These are phyloP conservation scores for Talaromyces sp. DNA, from an alignment of 2,329 filamentous ascomycete genomes.

Conservation along the genomic window DNA sequence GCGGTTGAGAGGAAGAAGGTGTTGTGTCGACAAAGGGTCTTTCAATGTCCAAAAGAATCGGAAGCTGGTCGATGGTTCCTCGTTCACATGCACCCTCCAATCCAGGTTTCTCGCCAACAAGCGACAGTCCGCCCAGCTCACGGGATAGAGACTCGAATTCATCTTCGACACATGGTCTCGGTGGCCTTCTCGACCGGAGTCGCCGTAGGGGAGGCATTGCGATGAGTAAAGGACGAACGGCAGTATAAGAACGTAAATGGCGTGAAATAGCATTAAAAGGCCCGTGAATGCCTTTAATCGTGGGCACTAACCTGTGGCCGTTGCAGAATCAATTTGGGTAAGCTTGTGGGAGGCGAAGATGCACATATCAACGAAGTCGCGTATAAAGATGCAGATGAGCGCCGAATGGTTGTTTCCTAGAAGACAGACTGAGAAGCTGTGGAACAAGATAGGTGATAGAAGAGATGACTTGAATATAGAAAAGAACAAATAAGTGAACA, in stretches of 20 bases:
- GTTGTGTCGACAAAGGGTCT: conserved; percentile 13
- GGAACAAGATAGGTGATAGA: background rate
- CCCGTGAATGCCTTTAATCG: background rate
- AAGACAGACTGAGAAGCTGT: background rate
- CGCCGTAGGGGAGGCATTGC: conserved; percentile 19
- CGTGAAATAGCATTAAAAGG: background rate
- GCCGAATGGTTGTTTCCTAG: background rate
- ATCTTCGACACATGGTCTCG: conserved; percentile 41
- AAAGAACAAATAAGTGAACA: background rate
- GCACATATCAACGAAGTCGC: background rate
- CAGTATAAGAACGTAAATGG: background rate
- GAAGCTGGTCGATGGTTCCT: conserved; percentile 41
- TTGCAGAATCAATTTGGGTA: conserved; percentile 14
- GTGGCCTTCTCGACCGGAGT: conserved; percentile 32
- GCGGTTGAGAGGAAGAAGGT: conserved; percentile 12
- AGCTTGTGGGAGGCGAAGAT: background rate
- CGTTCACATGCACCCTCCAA: conserved; percentile 27
- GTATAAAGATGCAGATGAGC: background rate
- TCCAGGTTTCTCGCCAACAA: conserved; percentile 25
- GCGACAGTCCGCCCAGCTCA: conserved; percentile 30
- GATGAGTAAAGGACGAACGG: conserved; percentile 2
- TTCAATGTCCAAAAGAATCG: conserved; percentile 32
- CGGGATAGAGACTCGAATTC: conserved; percentile 37
- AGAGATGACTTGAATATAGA: background rate
- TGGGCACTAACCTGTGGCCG: conserved; percentile 18